Conservation (phyloP, 2,329 filamentous ascomycete genomes). For the Bertia moriformis region DNA sequence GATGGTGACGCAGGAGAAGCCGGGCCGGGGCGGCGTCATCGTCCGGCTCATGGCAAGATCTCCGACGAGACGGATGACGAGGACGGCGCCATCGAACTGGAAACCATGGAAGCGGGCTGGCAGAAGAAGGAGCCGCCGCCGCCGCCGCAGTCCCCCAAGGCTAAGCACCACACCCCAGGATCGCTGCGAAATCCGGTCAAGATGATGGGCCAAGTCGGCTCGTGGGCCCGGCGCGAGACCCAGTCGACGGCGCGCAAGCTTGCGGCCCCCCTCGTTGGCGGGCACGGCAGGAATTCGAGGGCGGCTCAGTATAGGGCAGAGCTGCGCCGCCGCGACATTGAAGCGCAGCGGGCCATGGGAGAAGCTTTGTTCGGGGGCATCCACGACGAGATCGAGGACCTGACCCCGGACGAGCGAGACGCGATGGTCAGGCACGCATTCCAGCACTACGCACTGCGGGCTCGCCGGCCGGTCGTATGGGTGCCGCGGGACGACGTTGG, state of each 20-base stretch:
- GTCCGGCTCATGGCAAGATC: background rate
- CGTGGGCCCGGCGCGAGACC: constrained; percentile 19
- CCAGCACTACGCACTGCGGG: constrained; percentile 74
- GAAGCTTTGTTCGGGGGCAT: constrained; percentile 75
- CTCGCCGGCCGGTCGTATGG: constrained; percentile 79
- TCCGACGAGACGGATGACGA: background rate
- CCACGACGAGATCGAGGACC: constrained; percentile 84
- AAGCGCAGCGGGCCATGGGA: constrained; percentile 60
- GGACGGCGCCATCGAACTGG: background rate
- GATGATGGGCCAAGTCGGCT: constrained; percentile 18
- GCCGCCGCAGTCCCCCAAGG: no score
- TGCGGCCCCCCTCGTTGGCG: constrained; percentile 26
- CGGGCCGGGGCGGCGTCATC: background rate
- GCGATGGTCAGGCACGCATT: constrained; percentile 76
- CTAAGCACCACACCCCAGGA: background rate
- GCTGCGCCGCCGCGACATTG: constrained; percentile 45
- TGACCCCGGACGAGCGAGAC: constrained; percentile 80
- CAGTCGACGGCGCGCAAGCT: constrained; percentile 31
- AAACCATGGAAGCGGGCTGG: no score
- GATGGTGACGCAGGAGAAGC: background rate
- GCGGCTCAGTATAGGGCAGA: constrained; percentile 31
- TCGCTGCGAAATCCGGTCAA: background rate
- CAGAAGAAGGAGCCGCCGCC: no score
- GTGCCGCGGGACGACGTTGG: constrained; percentile 82
- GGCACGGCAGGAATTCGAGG: constrained; percentile 21